Base-by-base conservation (phyloP, 2,329 filamentous ascomycete species). In the Aspergillus melleus region DNA sequence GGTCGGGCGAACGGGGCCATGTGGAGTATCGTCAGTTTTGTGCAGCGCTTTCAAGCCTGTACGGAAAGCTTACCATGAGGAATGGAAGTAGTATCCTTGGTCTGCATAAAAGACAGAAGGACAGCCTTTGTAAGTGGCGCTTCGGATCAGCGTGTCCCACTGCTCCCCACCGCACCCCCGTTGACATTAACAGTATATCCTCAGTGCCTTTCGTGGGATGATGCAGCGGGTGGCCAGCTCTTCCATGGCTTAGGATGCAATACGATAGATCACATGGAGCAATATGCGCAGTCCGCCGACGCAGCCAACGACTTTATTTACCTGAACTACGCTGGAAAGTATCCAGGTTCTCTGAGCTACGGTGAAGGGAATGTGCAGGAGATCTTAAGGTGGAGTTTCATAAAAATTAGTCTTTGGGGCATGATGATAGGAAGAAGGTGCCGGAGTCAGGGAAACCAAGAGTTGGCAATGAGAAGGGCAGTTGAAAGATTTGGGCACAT, bases 281-380 rank as follows among this genome's bases (percentile, higher is more conserved):
- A 39, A 16, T 57, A 19, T 24, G 19, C 58, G 2, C 4, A 49
- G 5, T 6, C 32, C 6, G 19, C 24, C 11, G n/a, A 30, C 11
- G 52, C 52, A 9, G 52, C 24, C 2, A 52, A 54, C 16, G 32
- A 52, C 3, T 61, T 39, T 20, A 51, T 61, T 1, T 58, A 61
- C 32, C 30, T 59, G 44, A 57, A 62, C 32, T 59, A 59, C 36
- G 60, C 60, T 1, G 46, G 32, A 0, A 14, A 32, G 11, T n/a
- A 36, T 4, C 57, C 55, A n/a, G 36, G 55, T 42, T 54, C 54
- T 10, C 11, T 59, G 11, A 47, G 60, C 3, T 62, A 59, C 20
- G 54, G 60, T 4, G 29, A 52, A 39, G 50, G 49, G 1, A 59
- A 57, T 39, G 1, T 47, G 4, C 16, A 53, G 29, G 24, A 30